These are phyloP conservation scores for Bolboschoenus planiculmis DNA, from an alignment of 176 grass and related monocot species.

Conservation along the genomic window DNA sequence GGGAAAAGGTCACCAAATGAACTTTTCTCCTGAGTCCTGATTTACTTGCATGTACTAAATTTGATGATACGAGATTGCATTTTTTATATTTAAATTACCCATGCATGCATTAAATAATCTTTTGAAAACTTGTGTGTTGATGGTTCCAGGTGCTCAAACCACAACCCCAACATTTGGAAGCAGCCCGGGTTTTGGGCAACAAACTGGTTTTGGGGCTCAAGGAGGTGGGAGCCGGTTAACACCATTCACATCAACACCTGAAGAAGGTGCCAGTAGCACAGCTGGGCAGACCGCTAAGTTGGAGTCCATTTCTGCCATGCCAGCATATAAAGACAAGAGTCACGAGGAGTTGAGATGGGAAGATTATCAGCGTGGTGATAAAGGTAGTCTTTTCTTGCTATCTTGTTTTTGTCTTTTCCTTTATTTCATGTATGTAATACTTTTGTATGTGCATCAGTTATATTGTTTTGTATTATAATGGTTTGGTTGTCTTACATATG, in stretches of 20 bases:
- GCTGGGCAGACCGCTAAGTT: slow-evolving; percentile 56
- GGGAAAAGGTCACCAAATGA: background rate
- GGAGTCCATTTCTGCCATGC: slow-evolving; percentile 93
- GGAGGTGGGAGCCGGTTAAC: slow-evolving; percentile 69
- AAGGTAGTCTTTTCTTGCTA: slow-evolving; percentile 31
- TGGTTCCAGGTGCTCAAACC: slow-evolving; percentile 60
- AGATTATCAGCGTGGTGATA: slow-evolving; percentile 84
- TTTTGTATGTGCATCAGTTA: slow-evolving; percentile 1
- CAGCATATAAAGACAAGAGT: slow-evolving; percentile 89
- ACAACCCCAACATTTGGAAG: slow-evolving; percentile 53
- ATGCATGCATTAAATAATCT: background rate
- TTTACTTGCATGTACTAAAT: background rate
- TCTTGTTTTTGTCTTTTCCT: slow-evolving; percentile 4
- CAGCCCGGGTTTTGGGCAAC: slow-evolving; percentile 46
- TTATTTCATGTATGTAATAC: background rate
- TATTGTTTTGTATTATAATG: slow-evolving; percentile 16
- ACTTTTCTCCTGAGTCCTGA: background rate
- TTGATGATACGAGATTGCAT: background rate
- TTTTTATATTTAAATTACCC: background rate
- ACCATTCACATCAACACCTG: slow-evolving; percentile 58
- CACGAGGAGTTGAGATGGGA: slow-evolving; percentile 97
- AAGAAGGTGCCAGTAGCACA: slow-evolving; percentile 62
- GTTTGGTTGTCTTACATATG: background rate
- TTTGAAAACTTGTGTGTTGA: slow-evolving; percentile 22
- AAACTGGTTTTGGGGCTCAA: slow-evolving; percentile 55